Evolutionary conservation across 306 rosid genomes (phyloP), one percentile per base, ranked within the genome.

Genomic region (Trifolium dubium): DNA sequence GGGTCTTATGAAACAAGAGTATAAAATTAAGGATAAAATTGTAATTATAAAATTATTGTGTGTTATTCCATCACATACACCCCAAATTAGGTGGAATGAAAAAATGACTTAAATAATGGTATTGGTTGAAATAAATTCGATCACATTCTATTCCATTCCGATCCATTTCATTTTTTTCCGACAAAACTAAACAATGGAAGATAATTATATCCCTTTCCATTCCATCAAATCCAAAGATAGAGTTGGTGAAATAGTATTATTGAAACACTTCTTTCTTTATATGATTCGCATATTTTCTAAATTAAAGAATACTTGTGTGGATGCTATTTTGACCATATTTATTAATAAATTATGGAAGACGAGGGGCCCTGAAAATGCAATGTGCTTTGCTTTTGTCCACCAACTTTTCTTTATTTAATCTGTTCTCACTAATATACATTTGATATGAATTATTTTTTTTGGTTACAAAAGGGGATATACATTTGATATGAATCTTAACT

Each of bases 351-450:
- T 10, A 39, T 37, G 49, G 44, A 32, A 61, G 50, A 64, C 15
- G 49, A 64, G 32, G 49, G 32, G 17, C 31, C 49, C 19, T 37
- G 6, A 37, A 35, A 64, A 37, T 64, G 8, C 49, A 64, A 17
- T 39, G 18, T 40, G 17, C 15, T 64, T 64, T 64, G 51, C 51
- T 64, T 64, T 39, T 39, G 51, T 64, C 69, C 34, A 11, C 51
- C 15, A 64, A 18, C 32, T 39, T 64, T 40, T 31, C 18, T 31
- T 32, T 2, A 13, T 14, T n/a, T 31, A 61, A 31, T 7, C 11
- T 31, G 32, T 14, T 60, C 31, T 60, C 35, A 60, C 18, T 60
- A 18, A 54, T 53, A 53, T 53, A 53, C 15, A 37, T 37, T 37
- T 37, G 2, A 47, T 47, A 47, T 63, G 23, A 23, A 23, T 23